Percentiles rank a stretch among this genome's conserved stretches.
phyloP scores from a whole-genome alignment of 495 filamentous ascomycete species.

The Darksidea phi region DNA sequence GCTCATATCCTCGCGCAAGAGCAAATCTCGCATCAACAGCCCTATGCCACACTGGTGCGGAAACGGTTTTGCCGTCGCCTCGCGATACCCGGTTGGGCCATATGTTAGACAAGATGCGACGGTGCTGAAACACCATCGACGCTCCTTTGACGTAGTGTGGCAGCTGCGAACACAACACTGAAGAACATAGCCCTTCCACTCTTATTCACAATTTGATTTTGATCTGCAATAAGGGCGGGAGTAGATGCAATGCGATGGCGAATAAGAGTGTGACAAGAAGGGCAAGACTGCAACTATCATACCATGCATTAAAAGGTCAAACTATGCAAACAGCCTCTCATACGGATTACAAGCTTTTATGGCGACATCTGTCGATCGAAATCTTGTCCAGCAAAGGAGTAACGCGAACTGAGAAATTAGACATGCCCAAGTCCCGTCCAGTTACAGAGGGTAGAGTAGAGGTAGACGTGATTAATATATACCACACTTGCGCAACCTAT shows the following conservation, averaged over 20 bases:
- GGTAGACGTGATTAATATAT: neutral
- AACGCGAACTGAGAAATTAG: conserved; percentile 5
- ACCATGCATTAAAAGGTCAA: neutral
- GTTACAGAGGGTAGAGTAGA: no score
- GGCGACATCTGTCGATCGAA: neutral
- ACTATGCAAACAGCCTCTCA: neutral
- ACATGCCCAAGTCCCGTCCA: no score
- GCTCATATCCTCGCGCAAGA: neutral
- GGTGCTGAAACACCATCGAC: conserved; percentile 9
- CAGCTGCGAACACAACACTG: neutral
- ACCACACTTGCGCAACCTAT: neutral
- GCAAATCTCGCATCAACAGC: conserved; percentile 14
- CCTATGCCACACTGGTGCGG: conserved; percentile 5
- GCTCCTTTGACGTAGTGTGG: neutral
- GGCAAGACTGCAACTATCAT: neutral
- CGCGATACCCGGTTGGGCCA: conserved; percentile 1
- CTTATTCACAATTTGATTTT: neutral
- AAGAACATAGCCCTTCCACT: neutral
- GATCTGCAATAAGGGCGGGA: no score
- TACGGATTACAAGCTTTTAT: conserved; percentile 1
- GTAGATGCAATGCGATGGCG: neutral
- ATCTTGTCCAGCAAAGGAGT: conserved; percentile 11
- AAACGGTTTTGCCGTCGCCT: conserved; percentile 2
- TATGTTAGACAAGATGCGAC: conserved; percentile 10
- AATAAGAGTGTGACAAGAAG: neutral